Evolutionary conservation across 1,284 basidiomycete genomes (phyloP), one percentile per base, ranked within the genome.

Genomic region (Neonothopanus nambi): DNA sequence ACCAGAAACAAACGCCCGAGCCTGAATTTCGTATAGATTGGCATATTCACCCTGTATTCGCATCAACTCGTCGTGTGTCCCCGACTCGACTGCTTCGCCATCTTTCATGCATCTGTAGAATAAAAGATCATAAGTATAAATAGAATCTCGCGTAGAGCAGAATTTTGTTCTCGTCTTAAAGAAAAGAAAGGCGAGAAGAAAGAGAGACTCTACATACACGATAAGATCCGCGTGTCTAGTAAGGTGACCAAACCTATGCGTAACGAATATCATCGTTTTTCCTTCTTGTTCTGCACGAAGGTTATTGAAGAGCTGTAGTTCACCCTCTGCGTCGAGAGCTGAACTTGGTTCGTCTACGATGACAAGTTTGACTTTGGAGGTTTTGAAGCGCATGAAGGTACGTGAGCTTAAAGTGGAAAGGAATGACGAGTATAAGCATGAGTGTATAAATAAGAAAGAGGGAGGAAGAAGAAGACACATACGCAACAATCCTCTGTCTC

Each of bases 401-500:
- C 75, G 70, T 4, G 73, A 68, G 7, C 75, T 76, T n/a, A 51
- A 47, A 41, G 23, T 23, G 44, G 46, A 11, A 36, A 26, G 48
- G 24, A 28, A 23, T 42, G 36, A 11, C 48, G 28, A 26, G 30
- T 15, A 46, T 15, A n/a, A 33, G 23, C 18, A 47, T 37, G 9
- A 48, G 2, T 48, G 26, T 28, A 11, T 28, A 28, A 28, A 28
- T 11, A 5, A 28, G 26, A 5, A 28, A 11, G n/a, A n/a, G n/a
- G n/a, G n/a, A n/a, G n/a, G n/a, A n/a, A 53, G 44, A 23, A 7
- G n/a, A 51, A 5, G 26, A 49, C n/a, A 68, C 78, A 54, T 59
- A 79, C 79, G 73, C 73, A 11, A 75, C 69, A 4, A 82, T 58
- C 5, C 75, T 67, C 56, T 81, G 79, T 48, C 64, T 69, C 59